Evolutionary conservation across 176 grass and related monocot genomes (phyloP).

Genomic region (Triticum monococcum): DNA sequence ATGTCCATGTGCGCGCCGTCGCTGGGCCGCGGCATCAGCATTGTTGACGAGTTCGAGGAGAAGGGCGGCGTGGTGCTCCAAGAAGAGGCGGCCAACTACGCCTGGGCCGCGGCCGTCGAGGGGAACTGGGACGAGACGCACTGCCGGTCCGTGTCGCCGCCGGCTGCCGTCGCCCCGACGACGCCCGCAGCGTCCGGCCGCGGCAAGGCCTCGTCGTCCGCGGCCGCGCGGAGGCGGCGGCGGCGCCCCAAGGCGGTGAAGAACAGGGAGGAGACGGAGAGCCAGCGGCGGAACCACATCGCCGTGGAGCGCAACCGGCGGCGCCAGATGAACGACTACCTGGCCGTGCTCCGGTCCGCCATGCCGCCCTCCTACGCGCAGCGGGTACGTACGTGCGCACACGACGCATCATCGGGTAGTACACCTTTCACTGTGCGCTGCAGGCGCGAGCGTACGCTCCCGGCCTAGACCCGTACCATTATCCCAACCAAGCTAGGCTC

Average conservation of each 20-base stretch:
- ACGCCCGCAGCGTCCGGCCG: background rate
- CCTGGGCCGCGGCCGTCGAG: constrained; percentile 20
- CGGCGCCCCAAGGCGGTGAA: constrained; percentile 33
- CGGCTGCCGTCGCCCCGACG: background rate
- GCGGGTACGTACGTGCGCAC: constrained; percentile 48
- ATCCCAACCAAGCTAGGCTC: background rate
- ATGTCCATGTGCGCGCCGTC: constrained; percentile 9
- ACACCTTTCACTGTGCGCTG: background rate
- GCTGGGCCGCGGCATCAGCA: constrained; percentile 26
- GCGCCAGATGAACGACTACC: constrained; percentile 96
- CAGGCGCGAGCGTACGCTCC: background rate
- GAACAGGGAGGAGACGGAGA: constrained; percentile 57
- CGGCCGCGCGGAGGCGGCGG: constrained; percentile 15
- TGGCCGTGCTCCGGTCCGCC: constrained; percentile 74
- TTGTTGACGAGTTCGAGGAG: constrained; percentile 38
- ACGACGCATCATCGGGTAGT: background rate
- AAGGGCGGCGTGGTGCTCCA: constrained; percentile 40
- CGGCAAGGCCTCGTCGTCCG: constrained; percentile 5
- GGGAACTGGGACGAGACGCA: background rate
- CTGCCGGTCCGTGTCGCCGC: background rate
- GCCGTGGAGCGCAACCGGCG: constrained; percentile 97
- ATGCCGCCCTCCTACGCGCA: constrained; percentile 89
- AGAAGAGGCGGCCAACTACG: background rate
- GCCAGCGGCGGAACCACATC: constrained; percentile 74
- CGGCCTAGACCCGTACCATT: background rate